Conservation (phyloP, 257 asterid species). For the Ajuga chamaepitys region DNA sequence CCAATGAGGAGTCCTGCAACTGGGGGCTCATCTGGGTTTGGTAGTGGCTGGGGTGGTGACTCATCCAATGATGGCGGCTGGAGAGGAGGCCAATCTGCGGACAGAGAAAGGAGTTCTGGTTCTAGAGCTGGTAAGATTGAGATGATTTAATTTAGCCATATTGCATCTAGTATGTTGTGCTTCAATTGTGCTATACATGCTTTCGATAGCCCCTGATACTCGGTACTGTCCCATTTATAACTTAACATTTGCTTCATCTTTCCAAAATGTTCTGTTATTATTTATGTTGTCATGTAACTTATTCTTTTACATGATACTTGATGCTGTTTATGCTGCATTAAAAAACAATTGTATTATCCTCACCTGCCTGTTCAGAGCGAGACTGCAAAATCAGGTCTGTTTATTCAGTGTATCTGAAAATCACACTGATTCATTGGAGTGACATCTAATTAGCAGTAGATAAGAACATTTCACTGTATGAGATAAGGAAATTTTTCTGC, state of each 20-base stretch:
- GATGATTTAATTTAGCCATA: conserved; percentile 6
- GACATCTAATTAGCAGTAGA: too few relatives aligned
- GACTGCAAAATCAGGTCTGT: too few relatives aligned
- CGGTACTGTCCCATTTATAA: not conserved
- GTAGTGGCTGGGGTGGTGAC: conserved; percentile 69
- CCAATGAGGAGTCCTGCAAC: conserved; percentile 85
- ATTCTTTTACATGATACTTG: not conserved
- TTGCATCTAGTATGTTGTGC: not conserved
- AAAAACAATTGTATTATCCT: not conserved
- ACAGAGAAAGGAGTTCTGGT: conserved; percentile 54
- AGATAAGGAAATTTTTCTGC: too few relatives aligned
- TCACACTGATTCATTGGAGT: too few relatives aligned
- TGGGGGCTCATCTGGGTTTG: conserved; percentile 68
- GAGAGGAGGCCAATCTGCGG: conserved; percentile 55
- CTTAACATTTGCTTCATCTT: not conserved
- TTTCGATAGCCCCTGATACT: too few relatives aligned
- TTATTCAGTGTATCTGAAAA: too few relatives aligned
- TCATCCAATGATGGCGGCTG: conserved; percentile 64
- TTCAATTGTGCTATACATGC: too few relatives aligned
- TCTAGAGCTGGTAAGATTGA: conserved; percentile 53
- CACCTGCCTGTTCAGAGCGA: too few relatives aligned
- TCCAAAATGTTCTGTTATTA: too few relatives aligned
- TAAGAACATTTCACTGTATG: too few relatives aligned
- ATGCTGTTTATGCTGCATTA: not conserved
- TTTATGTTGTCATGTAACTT: not conserved